Percentiles rank a stretch among this genome's conserved stretches.
Evolutionary conservation across 495 filamentous ascomycete species (phyloP).

Genomic region (Penicillium riverlandense): DNA sequence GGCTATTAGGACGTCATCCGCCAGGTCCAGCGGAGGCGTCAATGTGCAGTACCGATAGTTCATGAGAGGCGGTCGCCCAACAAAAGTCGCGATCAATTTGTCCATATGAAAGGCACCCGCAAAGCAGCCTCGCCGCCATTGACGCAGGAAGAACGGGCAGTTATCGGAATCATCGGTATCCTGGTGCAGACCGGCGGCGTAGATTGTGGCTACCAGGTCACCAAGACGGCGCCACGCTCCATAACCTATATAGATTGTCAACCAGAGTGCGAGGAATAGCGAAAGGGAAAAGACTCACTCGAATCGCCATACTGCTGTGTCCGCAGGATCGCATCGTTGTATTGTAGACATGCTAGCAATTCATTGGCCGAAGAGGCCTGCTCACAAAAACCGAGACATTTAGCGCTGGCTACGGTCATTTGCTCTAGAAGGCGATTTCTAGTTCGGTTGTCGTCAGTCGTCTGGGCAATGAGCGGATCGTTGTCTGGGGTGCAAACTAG

Average conservation of each 20-base stretch:
- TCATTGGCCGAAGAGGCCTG: conserved; percentile 41
- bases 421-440: conserved; percentile 28
- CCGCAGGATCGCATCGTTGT: conserved; percentile 35
- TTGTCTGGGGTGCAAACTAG: conserved; percentile 29
- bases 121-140: conserved; percentile 47
- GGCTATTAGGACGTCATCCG: conserved; percentile 41
- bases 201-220: conserved; percentile 44
- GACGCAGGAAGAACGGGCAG: conserved; percentile 44
- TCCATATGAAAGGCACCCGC: conserved; percentile 44
- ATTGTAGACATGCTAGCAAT: conserved; percentile 38
- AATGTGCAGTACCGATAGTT: conserved; percentile 48
- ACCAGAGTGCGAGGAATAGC: background rate
- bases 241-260: conserved; percentile 28
- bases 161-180: conserved; percentile 33
- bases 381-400: conserved; percentile 41
- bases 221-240: conserved; percentile 47
- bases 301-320: conserved; percentile 45
- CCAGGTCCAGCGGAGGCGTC: conserved; percentile 50
- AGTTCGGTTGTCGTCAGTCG: conserved; percentile 9
- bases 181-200: conserved; percentile 52
- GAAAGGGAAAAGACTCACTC: conserved; percentile 27
- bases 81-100: conserved; percentile 46
- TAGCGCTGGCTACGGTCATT: conserved; percentile 31
- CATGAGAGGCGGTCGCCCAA: conserved; percentile 50
- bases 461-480: conserved; percentile 24